phyloP scores from a whole-genome alignment of 1,139 yeast species.

The Taphrina deformans region DNA sequence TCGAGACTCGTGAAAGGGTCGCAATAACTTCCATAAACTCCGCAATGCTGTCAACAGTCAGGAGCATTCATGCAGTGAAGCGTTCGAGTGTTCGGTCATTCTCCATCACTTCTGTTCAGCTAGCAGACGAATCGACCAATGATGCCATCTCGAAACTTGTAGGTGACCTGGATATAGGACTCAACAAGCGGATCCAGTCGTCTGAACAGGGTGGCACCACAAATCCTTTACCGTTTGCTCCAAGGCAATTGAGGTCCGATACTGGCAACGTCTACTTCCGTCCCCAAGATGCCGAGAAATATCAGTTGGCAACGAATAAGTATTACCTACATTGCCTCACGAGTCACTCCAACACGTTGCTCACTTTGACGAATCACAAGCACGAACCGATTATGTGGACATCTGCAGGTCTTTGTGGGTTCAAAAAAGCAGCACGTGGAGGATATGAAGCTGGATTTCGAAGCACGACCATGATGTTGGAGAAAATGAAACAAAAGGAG shows the following conservation, averaged over 20 bases:
- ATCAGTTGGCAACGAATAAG: conserved; percentile 8
- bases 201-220: neutral
- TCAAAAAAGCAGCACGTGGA: conserved; percentile 59
- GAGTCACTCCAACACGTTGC: conserved; percentile 31
- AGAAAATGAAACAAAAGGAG: conserved; percentile 28
- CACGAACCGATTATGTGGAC: conserved; percentile 34
- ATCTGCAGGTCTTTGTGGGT: conserved; percentile 47
- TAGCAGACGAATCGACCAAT: neutral
- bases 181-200: neutral
- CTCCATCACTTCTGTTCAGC: neutral
- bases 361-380: conserved; percentile 33
- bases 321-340: conserved; percentile 34
- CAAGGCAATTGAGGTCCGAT: conserved; percentile 2
- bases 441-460: conserved; percentile 74
- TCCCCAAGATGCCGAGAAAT: neutral
- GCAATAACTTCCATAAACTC: no score
- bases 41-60: neutral
- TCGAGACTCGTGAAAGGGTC: no score
- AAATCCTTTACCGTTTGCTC: neutral
- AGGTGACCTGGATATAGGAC: neutral
- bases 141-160: neutral
- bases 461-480: conserved; percentile 30
- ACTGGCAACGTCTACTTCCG: conserved; percentile 10
- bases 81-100: neutral
- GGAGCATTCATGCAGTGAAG: no score